Base-by-base conservation (phyloP, 805 yeast species). In the Debaryomyces hansenii region DNA sequence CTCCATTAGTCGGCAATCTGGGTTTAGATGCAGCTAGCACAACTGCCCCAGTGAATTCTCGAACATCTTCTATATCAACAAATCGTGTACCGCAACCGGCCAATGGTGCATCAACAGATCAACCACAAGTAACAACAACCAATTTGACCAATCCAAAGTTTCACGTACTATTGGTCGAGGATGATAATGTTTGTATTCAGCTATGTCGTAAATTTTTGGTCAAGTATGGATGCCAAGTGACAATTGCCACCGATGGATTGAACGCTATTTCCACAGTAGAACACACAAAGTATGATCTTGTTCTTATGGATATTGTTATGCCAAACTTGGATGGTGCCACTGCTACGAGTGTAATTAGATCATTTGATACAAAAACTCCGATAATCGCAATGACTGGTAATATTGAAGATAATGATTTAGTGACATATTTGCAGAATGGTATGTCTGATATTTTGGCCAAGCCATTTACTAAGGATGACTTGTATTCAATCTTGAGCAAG, bases 311-410 rank as follows among this genome's bases (percentile, higher is more conserved):
- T 67, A 87, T 87, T 43, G 92, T 87, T 18, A 87, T 87, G 94
- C 96, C 96, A 10, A 87, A 85, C 61, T 66, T 87, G 55, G 90
- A 89, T 70, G 90, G 97, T 58, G 90, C 91, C 16, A 84, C 96
- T 2, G 97, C 97, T 1, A 87, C 97, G 1, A 85, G 92, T 35
- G 82, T 92, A 37, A 90, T 94, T 40, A 77, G 98, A 55, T 82
- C 85, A 15, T 88, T 89, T 61, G 96, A 90, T 63, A 80, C 82
- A 16, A 79, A 78, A 44, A 89, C 97, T 0, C 98, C 98, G 10
- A 88, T 94, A 51, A 85, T 94, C 54, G 95, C 96, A 27, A 89
- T 89, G 96, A 89, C 96, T 1, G 95, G 96, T 35, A 90, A 89
- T 60, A 87, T 89, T 46, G 85, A 87, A 54, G 88, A 85, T 52